Conservation (phyloP, 129 eudicot species). For the Heracleum sosnowskyi region DNA sequence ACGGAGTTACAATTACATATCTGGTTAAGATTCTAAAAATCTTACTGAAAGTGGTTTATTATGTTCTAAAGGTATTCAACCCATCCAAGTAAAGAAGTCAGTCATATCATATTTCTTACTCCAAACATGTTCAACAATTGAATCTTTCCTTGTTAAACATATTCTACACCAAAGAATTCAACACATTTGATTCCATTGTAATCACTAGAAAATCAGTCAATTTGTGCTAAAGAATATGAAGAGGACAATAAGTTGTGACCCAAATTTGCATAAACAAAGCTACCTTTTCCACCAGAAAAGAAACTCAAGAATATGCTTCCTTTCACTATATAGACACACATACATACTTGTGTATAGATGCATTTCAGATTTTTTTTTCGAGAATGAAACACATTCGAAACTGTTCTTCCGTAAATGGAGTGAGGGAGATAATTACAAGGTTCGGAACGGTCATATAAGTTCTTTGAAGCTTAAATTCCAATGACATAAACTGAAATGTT, state of each 20-base stretch:
- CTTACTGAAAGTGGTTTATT: not conserved
- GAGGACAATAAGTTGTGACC: slow-evolving; percentile 9
- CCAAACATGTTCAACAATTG: not conserved
- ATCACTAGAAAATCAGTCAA: not conserved
- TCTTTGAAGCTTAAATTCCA: not conserved
- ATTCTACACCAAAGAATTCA: slow-evolving; percentile 4
- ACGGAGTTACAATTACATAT: not conserved
- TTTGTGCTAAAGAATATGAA: not conserved
- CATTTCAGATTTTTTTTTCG: not conserved
- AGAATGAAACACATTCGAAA: no score
- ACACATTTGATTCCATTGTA: not conserved
- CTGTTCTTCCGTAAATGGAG: no score
- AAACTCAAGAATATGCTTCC: slow-evolving; percentile 20
- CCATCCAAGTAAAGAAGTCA: not conserved
- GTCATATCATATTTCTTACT: not conserved
- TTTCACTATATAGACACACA: not conserved
- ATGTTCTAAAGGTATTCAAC: not conserved
- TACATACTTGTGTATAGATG: not conserved
- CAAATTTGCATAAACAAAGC: slow-evolving; percentile 1
- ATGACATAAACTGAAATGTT: not conserved
- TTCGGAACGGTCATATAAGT: no score
- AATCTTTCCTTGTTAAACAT: not conserved
- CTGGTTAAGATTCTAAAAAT: not conserved
- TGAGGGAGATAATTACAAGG: no score
- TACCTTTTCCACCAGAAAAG: not conserved